Percentiles rank a stretch among this genome's conserved stretches.
These are phyloP conservation scores for Lentinula novae-zelandiae DNA, from an alignment of 1,284 basidiomycete species.

Conservation along the genomic window DNA sequence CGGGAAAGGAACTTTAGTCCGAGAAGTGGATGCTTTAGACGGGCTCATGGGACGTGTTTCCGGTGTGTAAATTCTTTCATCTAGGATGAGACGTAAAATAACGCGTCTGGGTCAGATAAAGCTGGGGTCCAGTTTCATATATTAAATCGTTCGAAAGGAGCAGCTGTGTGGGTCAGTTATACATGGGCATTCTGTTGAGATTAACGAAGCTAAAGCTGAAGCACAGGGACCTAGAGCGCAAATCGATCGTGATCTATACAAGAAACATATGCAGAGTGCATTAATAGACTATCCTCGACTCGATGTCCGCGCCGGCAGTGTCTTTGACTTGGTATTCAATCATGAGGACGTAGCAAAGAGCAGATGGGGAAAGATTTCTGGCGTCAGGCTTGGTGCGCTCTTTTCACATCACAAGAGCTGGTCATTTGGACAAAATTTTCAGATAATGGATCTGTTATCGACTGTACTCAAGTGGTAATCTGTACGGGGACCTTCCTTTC, in stretches of 20 bases:
- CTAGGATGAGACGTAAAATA: neutral
- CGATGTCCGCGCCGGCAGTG: slow-evolving; percentile 68
- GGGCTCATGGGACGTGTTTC: slow-evolving; percentile 76
- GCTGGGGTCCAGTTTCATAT: slow-evolving; percentile 88
- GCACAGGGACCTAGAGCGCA: slow-evolving; percentile 83
- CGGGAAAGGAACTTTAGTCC: slow-evolving; percentile 85
- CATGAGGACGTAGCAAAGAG: slow-evolving; percentile 31
- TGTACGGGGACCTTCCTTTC: slow-evolving; percentile 91
- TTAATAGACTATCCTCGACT: slow-evolving; percentile 67
- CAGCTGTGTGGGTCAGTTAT: slow-evolving; percentile 77
- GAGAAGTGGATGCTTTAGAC: slow-evolving; percentile 86
- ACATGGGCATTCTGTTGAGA: neutral
- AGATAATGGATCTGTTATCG: slow-evolving; percentile 76
- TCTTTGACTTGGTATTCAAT: slow-evolving; percentile 76
- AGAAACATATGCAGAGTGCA: slow-evolving; percentile 71
- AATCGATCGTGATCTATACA: slow-evolving; percentile 83
- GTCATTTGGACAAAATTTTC: slow-evolving; percentile 3
- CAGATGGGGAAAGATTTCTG: slow-evolving; percentile 53
- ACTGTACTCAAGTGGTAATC: slow-evolving; percentile 78
- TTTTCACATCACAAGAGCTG: neutral
- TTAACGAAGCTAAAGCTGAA: neutral
- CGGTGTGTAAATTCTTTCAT: slow-evolving; percentile 40
- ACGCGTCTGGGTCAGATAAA: slow-evolving; percentile 48
- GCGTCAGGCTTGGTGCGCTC: slow-evolving; percentile 65
- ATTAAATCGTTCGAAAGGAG: slow-evolving; percentile 81